Percentiles rank a stretch among this genome's conserved stretches.
These are phyloP conservation scores for Cercophora sp. DNA, from an alignment of 495 filamentous ascomycete species.

Conservation along the genomic window DNA sequence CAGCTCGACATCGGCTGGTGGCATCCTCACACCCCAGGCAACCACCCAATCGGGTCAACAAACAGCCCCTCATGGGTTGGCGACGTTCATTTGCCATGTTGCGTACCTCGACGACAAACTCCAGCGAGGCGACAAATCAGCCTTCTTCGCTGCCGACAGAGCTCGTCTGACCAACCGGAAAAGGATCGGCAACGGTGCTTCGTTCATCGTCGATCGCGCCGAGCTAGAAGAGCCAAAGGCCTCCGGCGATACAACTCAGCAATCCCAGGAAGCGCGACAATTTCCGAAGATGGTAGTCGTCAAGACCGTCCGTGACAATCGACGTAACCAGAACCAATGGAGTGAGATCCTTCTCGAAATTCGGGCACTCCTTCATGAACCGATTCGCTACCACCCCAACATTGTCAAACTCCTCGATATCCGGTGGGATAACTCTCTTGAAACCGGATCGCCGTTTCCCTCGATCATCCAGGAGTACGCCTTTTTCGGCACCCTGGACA, in stretches of 20 bases:
- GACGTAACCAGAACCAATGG: neutral
- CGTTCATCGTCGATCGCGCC: constrained; percentile 11
- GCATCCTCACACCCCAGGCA: neutral
- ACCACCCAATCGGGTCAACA: neutral
- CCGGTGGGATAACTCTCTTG: constrained; percentile 9
- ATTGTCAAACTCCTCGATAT: constrained; percentile 19
- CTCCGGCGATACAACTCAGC: neutral
- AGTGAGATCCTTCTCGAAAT: constrained; percentile 11
- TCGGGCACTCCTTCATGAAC: constrained; percentile 12
- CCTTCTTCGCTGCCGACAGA: constrained; percentile 1
- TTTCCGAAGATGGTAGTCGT: neutral
- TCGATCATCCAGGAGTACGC: constrained; percentile 17
- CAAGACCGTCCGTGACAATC: constrained; percentile 11
- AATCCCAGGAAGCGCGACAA: neutral
- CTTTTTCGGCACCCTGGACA: constrained; percentile 14
- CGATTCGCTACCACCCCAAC: constrained; percentile 17
- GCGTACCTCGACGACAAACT: constrained; percentile 6
- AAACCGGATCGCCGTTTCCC: constrained; percentile 14
- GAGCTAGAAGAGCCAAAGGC: constrained; percentile 2
- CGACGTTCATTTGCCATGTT: constrained; percentile 9
- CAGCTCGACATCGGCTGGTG: neutral
- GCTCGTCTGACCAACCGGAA: neutral
- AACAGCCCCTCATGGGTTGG: neutral
- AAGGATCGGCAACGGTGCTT: constrained; percentile 7
- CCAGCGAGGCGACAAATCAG: constrained; percentile 4